Conservation (phyloP, 352 stramenopile species). For the Phytophthora ramorum region DNA sequence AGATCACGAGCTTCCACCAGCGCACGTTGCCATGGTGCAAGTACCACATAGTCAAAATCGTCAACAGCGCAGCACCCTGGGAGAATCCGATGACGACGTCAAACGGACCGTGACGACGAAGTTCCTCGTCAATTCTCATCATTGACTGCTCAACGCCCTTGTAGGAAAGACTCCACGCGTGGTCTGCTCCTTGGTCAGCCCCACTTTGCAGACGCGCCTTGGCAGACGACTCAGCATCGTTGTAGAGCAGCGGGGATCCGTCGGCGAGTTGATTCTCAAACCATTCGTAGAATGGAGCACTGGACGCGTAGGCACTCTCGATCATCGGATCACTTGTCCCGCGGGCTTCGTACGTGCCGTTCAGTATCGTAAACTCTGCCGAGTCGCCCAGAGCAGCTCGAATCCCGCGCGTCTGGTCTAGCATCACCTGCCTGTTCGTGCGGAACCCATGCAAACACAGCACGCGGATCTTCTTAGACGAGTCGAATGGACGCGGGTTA, state of each 20-base stretch:
- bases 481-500: conserved; percentile 10
- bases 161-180: conserved; percentile 42
- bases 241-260: conserved; percentile 34
- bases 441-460: conserved; percentile 66
- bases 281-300: conserved; percentile 56
- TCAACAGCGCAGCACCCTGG: conserved; percentile 50
- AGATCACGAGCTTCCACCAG: conserved; percentile 54
- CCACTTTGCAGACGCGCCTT: conserved; percentile 31
- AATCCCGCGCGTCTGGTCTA: conserved; percentile 49
- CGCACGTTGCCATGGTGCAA: conserved; percentile 24
- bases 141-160: conserved; percentile 49
- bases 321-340: conserved; percentile 45
- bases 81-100: conserved; percentile 62
- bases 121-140: conserved; percentile 39
- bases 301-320: conserved; percentile 34
- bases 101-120: conserved; percentile 44
- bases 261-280: conserved; percentile 43
- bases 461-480: conserved; percentile 43
- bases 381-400: conserved; percentile 35
- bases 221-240: conserved; percentile 42
- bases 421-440: conserved; percentile 58
- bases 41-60: conserved; percentile 51
- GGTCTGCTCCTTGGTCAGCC: conserved; percentile 33
- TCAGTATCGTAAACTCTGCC: conserved; percentile 51
- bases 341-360: conserved; percentile 48